Evolutionary conservation across 345 rosid species (phyloP).

Genomic region (Camelina hispida): DNA sequence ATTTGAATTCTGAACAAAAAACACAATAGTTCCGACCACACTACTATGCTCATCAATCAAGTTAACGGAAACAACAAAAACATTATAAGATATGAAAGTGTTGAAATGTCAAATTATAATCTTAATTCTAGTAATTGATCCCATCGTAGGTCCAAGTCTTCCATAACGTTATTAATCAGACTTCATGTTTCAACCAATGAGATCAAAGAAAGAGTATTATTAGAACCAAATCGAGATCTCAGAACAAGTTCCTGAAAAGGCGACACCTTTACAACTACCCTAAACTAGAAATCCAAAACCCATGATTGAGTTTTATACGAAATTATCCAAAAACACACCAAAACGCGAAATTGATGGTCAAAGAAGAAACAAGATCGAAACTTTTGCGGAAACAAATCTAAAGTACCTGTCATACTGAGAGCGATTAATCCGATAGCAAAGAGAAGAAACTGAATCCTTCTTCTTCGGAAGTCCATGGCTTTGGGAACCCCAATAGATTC

Average conservation of each 20-base stretch:
- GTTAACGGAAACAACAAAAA: not conserved
- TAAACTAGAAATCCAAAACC: slow-evolving; percentile 4
- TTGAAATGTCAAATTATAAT: not conserved
- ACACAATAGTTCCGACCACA: too few relatives aligned
- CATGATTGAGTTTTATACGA: not conserved
- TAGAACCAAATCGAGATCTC: slow-evolving; percentile 25
- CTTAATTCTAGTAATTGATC: not conserved
- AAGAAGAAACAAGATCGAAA: slow-evolving; percentile 17
- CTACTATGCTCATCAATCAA: slow-evolving; percentile 6
- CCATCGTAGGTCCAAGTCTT: not conserved
- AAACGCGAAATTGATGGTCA: not conserved
- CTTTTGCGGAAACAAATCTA: not conserved
- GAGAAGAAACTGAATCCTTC: slow-evolving; percentile 57
- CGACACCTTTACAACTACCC: slow-evolving; percentile 11
- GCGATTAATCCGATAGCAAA: slow-evolving; percentile 56
- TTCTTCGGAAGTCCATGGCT: slow-evolving; percentile 64
- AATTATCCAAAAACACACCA: not conserved
- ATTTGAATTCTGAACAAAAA: not conserved
- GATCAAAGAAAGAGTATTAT: slow-evolving; percentile 6
- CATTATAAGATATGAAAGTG: not conserved
- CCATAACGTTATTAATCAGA: not conserved
- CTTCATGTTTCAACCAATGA: not conserved
- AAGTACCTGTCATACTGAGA: slow-evolving; percentile 77
- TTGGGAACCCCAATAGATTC: not conserved
- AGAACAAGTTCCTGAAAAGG: slow-evolving; percentile 16